A percentile compares a stretch with the other conserved stretches of the same genome.
phyloP scores from a whole-genome alignment of 257 asterid species.

The Gynochthodes officinalis region DNA sequence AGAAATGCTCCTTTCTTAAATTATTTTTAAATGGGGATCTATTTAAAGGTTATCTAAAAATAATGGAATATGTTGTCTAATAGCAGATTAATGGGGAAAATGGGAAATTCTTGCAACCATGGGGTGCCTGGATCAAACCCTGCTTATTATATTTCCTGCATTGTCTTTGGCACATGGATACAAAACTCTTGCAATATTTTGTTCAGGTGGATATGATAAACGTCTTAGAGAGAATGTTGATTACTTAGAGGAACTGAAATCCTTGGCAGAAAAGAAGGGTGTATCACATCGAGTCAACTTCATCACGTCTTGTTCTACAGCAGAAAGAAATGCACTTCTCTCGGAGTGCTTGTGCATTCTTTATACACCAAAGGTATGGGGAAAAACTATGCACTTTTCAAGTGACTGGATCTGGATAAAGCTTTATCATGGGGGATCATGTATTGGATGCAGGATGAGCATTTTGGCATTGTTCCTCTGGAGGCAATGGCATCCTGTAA shows the following conservation, averaged over 20 bases:
- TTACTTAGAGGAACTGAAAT: constrained; percentile 73
- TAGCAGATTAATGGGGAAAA: not conserved
- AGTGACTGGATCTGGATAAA: not conserved
- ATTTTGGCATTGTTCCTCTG: constrained; percentile 94
- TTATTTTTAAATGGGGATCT: not conserved
- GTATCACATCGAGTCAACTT: constrained; percentile 56
- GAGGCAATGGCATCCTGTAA: constrained; percentile 97
- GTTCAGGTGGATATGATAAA: constrained; percentile 80
- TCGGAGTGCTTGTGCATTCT: constrained; percentile 76
- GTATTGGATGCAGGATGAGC: constrained; percentile 59
- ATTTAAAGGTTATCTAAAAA: not conserved
- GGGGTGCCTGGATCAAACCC: not conserved
- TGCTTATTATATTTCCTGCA: not conserved
- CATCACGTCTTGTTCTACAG: constrained; percentile 82
- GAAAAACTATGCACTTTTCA: not conserved
- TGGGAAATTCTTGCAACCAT: not conserved
- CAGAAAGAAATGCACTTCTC: constrained; percentile 71
- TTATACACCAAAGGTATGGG: constrained; percentile 77
- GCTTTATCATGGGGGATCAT: not conserved
- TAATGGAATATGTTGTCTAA: too few relatives aligned
- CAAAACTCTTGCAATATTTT: not conserved
- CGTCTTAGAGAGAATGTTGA: constrained; percentile 90
- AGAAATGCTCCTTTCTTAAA: too few relatives aligned
- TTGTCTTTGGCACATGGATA: not conserved
- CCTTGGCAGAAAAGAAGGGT: constrained; percentile 69